phyloP scores from a whole-genome alignment of 2,329 filamentous ascomycete species.

The Fusarium clavum region DNA sequence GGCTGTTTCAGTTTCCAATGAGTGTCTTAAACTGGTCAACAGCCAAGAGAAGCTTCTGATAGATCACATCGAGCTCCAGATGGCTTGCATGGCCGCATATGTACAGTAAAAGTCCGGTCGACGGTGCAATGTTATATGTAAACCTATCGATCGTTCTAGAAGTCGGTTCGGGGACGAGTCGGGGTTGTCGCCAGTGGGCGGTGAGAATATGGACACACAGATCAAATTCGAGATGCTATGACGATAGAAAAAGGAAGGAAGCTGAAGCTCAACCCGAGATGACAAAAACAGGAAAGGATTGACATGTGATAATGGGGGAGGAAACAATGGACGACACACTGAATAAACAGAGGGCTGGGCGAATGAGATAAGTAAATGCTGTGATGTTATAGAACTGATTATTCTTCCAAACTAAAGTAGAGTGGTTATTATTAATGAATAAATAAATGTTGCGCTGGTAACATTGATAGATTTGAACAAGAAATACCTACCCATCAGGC shows the following conservation, averaged over 20 bases:
- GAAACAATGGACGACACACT: neutral
- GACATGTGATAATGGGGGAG: constrained; percentile 22
- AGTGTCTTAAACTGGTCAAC: neutral
- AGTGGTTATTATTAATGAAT: no score
- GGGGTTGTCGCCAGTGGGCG: constrained; percentile 17
- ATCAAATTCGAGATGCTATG: neutral
- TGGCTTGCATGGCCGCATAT: neutral
- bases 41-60: neutral
- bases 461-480: neutral
- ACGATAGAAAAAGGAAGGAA: neutral
- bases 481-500: neutral
- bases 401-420: neutral
- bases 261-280: neutral
- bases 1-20: neutral
- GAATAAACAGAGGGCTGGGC: neutral
- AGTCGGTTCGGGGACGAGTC: constrained; percentile 24
- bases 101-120: no score
- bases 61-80: neutral
- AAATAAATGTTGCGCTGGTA: neutral
- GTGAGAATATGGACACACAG: constrained; percentile 7
- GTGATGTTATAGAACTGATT: neutral
- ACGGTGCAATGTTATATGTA: neutral
- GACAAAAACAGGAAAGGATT: neutral
- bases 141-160: constrained; percentile 1
- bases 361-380: neutral